Evolutionary conservation across 2,329 filamentous ascomycete species (phyloP), one percentile per base, ranked within the genome.

Genomic region (Diplodia corticola): DNA sequence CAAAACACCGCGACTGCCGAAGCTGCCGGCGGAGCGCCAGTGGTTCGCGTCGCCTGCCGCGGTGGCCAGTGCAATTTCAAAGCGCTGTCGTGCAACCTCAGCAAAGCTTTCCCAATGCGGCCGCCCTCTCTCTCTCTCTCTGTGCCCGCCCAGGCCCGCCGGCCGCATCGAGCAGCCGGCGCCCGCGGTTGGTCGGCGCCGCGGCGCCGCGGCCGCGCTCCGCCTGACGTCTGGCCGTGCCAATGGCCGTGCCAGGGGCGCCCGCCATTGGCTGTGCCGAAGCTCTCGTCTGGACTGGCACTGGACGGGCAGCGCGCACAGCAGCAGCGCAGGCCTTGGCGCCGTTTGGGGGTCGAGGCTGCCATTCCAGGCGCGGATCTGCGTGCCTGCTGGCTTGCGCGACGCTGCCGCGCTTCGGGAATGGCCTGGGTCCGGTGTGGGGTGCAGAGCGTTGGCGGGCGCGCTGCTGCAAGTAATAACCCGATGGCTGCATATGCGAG

Each of bases 331-430:
- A 60, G 40, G 55, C 26, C 64, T 66, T 66, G 64, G 64, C 64
- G 44, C 64, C 64, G 64, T 66, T 61, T 66, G 57, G 40, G 40
- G 61, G 44, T 53, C 33, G 28, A 54, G 55, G 17, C 54, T 63
- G 48, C 37, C 64, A 66, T 66, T 66, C 64, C 64, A 66, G 64
- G 64, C 64, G 26, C 30, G 51, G 64, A 66, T 66, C 64, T 66
- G 64, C 64, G 64, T 66, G 49, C 64, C 64, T 55, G 49, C 54
- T 60, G 63, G 51, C 54, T 59, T 60, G 49, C 55, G 46, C 46
- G 48, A 66, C 64, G 28, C 13, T 51, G 64, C n/a, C n/a, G n/a
- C n/a, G n/a, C n/a, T n/a, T n/a, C n/a, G n/a, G n/a, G 64, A 66
- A 66, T 66, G 64, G 64, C 54, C 57, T 44, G 22, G 22, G 28